These are phyloP conservation scores for Pseudogymnoascus sp. DNA, from an alignment of 2,329 filamentous ascomycete species.

Conservation along the genomic window DNA sequence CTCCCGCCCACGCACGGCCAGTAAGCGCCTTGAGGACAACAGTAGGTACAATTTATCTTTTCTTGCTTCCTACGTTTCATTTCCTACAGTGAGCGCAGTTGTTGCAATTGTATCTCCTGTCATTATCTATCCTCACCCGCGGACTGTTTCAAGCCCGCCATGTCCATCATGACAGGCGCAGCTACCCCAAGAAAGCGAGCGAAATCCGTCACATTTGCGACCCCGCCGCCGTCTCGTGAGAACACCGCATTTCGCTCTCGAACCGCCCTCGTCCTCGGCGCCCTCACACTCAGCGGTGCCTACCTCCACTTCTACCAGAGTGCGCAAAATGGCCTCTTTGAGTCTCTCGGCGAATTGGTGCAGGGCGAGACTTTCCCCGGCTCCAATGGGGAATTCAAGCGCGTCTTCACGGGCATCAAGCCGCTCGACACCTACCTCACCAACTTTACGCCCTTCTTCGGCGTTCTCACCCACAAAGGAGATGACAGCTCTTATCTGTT, in stretches of 20 bases:
- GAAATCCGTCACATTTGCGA: neutral
- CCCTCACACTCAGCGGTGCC: neutral
- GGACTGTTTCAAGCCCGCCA: neutral
- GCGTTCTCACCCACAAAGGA: neutral
- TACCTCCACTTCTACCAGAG: neutral
- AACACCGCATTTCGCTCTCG: neutral
- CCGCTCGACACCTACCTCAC: conserved; percentile 1
- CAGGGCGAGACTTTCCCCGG: neutral
- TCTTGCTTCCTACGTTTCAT: conserved; percentile 2
- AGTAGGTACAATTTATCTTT: neutral
- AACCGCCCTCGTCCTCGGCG: neutral
- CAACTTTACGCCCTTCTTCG: conserved; percentile 6
- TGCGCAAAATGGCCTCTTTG: neutral
- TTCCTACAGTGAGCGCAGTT: neutral
- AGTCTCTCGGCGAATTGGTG: neutral
- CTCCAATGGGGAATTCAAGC: neutral
- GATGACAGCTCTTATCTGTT: conserved; percentile 6
- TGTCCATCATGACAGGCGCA: neutral
- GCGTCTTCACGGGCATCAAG: conserved; percentile 10
- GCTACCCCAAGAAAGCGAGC: neutral
- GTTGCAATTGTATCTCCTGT: neutral
- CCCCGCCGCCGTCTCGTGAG: neutral
- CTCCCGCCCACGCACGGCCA: neutral
- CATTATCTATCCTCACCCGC: neutral
- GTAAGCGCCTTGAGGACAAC: conserved; percentile 1